phyloP scores from a whole-genome alignment of 768 basidiomycete species.

The Austroboletus festivus region DNA sequence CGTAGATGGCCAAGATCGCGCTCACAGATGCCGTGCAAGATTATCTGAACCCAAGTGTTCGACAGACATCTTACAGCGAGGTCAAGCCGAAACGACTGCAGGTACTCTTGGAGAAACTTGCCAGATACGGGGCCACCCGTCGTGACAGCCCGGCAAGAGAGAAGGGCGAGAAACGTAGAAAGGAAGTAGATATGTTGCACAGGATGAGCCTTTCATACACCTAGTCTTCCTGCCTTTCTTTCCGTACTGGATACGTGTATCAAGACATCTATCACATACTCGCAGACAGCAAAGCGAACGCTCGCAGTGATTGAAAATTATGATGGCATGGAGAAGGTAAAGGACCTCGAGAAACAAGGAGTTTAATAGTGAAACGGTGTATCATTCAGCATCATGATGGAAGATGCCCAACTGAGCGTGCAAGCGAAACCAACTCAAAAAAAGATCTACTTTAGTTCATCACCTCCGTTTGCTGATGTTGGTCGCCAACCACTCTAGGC shows the following conservation, averaged over 20 bases:
- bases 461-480: conserved; percentile 80
- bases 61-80: conserved; percentile 60
- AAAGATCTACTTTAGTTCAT: conserved; percentile 41
- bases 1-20: conserved; percentile 68
- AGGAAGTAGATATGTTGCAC: conserved; percentile 75
- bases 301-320: conserved; percentile 6
- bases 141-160: conserved; percentile 61
- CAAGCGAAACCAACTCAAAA: conserved; percentile 39
- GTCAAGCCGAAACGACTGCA: conserved; percentile 74
- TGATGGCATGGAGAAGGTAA: conserved; percentile 19
- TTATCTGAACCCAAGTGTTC: conserved; percentile 68
- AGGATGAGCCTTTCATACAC: conserved; percentile 39
- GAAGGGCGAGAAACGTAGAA: conserved; percentile 66
- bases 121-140: conserved; percentile 60
- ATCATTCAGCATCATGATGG: conserved; percentile 56
- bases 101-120: conserved; percentile 74
- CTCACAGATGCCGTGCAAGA: conserved; percentile 72
- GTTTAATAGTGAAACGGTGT: conserved; percentile 42
- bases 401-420: conserved; percentile 57
- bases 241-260: conserved; percentile 9
- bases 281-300: conserved; percentile 12
- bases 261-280: conserved; percentile 17
- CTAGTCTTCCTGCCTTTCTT: not conserved
- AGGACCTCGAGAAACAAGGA: conserved; percentile 27
- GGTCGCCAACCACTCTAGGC: conserved; percentile 92